Evolutionary conservation across 169 alveolate genomes (phyloP).

Genomic region (Cryptosporidium muris): DNA sequence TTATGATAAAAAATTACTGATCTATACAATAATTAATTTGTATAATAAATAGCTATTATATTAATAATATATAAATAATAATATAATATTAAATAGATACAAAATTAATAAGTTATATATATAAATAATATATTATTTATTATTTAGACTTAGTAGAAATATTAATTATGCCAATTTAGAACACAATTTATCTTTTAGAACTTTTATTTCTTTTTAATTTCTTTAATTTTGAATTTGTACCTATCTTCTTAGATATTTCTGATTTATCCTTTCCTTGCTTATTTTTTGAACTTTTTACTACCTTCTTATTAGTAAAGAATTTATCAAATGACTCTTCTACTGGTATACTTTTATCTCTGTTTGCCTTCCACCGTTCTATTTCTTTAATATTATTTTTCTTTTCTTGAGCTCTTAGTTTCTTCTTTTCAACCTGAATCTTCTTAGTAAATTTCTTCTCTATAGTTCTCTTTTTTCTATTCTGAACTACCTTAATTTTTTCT

Average conservation of each 20-base stretch:
- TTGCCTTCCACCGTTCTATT: slow-evolving; percentile 54
- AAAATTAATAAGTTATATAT: not conserved
- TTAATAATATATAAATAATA: not conserved
- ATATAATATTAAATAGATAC: not conserved
- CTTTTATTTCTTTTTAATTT: not conserved
- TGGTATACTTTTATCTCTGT: slow-evolving; percentile 3
- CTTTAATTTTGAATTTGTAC: not conserved
- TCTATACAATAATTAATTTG: too few species aligned
- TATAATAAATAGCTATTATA: too few species aligned
- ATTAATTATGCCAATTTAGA: not conserved
- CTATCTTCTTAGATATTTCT: not conserved
- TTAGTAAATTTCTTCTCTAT: slow-evolving; percentile 53
- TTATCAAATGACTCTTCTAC: slow-evolving; percentile 66
- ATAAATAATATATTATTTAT: not conserved
- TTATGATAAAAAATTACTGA: too few species aligned
- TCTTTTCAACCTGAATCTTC: slow-evolving; percentile 56
- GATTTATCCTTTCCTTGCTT: not conserved
- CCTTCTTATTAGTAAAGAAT: slow-evolving; percentile 6
- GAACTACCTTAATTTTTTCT: slow-evolving; percentile 41
- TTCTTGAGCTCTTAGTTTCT: slow-evolving; percentile 49
- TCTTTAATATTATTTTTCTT: slow-evolving; percentile 54
- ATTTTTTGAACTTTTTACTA: not conserved
- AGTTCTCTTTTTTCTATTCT: slow-evolving; percentile 18
- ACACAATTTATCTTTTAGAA: not conserved
- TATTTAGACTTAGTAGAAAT: not conserved